Percentiles rank a stretch among this genome's conserved stretches.
Conservation (phyloP, 2,329 filamentous ascomycete species). For the Colletotrichum sp. region DNA sequence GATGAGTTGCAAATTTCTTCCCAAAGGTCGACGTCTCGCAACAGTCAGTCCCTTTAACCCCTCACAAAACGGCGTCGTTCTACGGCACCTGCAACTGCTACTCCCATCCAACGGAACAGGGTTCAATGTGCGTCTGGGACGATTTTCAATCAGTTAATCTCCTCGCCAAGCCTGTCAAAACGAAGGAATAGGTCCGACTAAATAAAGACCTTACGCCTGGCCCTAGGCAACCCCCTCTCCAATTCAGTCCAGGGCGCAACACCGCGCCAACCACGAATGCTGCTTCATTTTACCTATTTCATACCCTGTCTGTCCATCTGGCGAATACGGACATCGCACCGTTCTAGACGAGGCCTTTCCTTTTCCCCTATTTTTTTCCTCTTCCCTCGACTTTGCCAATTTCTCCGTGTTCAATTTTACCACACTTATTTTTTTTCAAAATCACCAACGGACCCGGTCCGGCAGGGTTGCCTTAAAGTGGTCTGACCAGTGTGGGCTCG, state of each 20-base stretch:
- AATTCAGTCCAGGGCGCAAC: not conserved
- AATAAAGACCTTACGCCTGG: not conserved
- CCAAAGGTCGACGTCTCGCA: not conserved
- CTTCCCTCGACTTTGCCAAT: not conserved
- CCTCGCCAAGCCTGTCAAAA: not conserved
- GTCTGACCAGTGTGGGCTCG: conserved; percentile 17
- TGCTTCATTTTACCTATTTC: not conserved
- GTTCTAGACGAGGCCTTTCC: not conserved
- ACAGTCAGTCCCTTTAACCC: not conserved
- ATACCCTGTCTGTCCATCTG: not conserved
- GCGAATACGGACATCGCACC: not conserved
- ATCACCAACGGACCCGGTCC: not conserved
- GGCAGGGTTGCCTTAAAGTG: conserved; percentile 14
- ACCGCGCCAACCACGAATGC: not conserved
- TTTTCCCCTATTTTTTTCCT: not conserved
- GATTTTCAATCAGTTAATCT: not conserved
- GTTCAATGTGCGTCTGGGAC: not conserved
- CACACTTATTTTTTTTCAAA: not conserved
- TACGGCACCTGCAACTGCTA: not conserved
- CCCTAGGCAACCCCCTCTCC: not conserved
- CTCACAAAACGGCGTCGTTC: conserved; percentile 7
- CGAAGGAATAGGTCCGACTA: not conserved
- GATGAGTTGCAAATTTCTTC: conserved; percentile 19
- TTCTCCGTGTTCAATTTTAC: not conserved
- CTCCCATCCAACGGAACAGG: not conserved